Evolutionary conservation across 2,329 filamentous ascomycete genomes (phyloP).

Genomic region (Fusarium bulbicola): DNA sequence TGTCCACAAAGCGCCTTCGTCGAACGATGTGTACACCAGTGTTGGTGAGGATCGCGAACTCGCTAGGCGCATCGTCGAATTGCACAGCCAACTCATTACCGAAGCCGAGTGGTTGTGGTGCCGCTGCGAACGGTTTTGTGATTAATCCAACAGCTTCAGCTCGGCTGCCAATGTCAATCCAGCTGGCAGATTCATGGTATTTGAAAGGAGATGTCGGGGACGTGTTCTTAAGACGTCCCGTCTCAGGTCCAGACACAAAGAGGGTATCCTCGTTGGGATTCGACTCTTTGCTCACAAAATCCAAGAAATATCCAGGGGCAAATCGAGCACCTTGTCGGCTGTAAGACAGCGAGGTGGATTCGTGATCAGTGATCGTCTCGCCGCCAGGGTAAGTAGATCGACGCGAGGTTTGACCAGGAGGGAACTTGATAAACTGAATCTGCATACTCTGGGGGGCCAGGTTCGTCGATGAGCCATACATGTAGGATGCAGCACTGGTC

Average conservation of each 20-base stretch:
- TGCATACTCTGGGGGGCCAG: constrained; percentile 92
- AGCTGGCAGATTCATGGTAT: constrained; percentile 83
- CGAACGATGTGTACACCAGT: constrained; percentile 88
- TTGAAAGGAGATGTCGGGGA: constrained; percentile 61
- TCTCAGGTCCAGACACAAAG: constrained; percentile 88
- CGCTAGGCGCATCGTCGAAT: constrained; percentile 82
- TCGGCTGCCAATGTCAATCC: constrained; percentile 76
- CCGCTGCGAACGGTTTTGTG: constrained; percentile 76
- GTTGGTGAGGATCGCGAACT: constrained; percentile 92
- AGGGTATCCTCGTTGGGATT: constrained; percentile 71
- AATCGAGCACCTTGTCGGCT: constrained; percentile 70
- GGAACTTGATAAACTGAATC: constrained; percentile 95
- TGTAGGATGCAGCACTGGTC: constrained; percentile 78
- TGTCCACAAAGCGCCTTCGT: constrained; percentile 85
- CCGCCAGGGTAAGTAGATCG: constrained; percentile 45
- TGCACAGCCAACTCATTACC: constrained; percentile 97
- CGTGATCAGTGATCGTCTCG: constrained; percentile 57
- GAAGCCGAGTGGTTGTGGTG: constrained; percentile 77
- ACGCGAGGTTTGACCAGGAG: constrained; percentile 62
- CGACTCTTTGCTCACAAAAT: constrained; percentile 75
- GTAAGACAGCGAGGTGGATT: constrained; percentile 58
- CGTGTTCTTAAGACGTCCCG: constrained; percentile 79
- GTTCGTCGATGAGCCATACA: constrained; percentile 67
- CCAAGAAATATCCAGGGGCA: constrained; percentile 90
- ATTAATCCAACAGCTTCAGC: constrained; percentile 83